Percentiles rank a stretch among this genome's conserved stretches.
Evolutionary conservation across 2,329 filamentous ascomycete species (phyloP).

Genomic region (Penicillium sp.): DNA sequence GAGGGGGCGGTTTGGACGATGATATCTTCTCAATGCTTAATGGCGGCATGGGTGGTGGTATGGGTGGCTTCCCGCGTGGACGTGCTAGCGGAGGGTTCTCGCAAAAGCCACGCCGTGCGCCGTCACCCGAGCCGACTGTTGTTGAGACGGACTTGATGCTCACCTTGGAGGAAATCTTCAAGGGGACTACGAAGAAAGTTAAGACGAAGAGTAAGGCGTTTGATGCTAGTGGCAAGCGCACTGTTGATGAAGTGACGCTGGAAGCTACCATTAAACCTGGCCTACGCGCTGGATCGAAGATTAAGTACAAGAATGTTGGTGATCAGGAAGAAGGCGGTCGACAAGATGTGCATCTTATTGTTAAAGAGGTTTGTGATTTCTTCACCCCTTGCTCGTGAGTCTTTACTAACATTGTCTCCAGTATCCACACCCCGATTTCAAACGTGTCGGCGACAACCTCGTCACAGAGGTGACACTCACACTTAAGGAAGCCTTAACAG

Average conservation of each 20-base stretch:
- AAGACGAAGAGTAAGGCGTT: conserved; percentile 97
- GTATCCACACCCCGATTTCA: conserved; percentile 85
- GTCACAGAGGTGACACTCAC: conserved; percentile 74
- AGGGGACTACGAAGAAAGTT: conserved; percentile 90
- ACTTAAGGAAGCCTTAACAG: conserved; percentile 90
- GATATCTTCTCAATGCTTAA: conserved; percentile 55
- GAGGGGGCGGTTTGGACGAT: conserved; percentile 53
- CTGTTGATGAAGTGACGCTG: conserved; percentile 81
- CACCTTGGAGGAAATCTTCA: conserved; percentile 83
- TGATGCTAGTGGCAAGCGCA: conserved; percentile 78
- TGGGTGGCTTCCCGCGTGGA: background rate
- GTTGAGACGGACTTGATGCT: conserved; percentile 81
- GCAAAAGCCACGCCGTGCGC: conserved; percentile 35
- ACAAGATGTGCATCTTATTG: conserved; percentile 92
- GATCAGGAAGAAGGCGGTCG: conserved; percentile 95
- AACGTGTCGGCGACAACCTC: conserved; percentile 84
- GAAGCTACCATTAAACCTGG: conserved; percentile 96
- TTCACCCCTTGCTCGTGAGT: background rate
- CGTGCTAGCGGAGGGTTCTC: conserved; percentile 28
- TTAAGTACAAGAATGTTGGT: conserved; percentile 96
- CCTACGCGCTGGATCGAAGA: conserved; percentile 94
- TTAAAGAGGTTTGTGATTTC: conserved; percentile 73
- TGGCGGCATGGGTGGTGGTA: conserved; percentile 39
- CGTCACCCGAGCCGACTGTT: conserved; percentile 82
- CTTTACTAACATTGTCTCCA: conserved; percentile 50